Evolutionary conservation across 1,139 yeast species (phyloP), one percentile per base, ranked within the genome.

Genomic region (Taphrina communis): DNA sequence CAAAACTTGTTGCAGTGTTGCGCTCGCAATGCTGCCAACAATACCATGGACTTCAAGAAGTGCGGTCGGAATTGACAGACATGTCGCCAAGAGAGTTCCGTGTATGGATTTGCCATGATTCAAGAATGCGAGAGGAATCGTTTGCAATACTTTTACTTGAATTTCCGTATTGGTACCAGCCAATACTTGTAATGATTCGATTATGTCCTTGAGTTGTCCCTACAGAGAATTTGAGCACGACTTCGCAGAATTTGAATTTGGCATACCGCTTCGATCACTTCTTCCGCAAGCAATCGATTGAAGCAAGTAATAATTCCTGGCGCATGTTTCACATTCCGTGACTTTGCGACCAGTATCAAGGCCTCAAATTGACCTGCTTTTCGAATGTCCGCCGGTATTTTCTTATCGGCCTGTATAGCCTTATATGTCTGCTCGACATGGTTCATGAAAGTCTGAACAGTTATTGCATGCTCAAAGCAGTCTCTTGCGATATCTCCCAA

Each of bases 91-190:
- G 19, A n/a, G 36, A 9, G 55, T 19, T 4, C 61, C 67, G 3
- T 48, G 8, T 12, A 55, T 5, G 6, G 3, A 21, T 12, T 42
- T 14, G 8, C 36, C 38, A 7, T 39, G 41, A 25, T 17, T 25
- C 6, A 59, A 35, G 48, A 53, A 48, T 35, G 55, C 36, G 19
- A 63, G 56, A 6, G 67, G 67, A 5, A 63, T n/a, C n/a, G 52
- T 56, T 41, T 63, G 67, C 21, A 63, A n/a, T n/a, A 55, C 67
- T 21, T 63, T 63, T 8, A 63, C 53, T 25, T 63, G 61, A 7
- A 63, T 48, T 35, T 63, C 67, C 25, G 41, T 51, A 14, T 35
- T 36, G 31, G 42, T 35, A 4, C n/a, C 48, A 11, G 67, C 35
- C 19, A 63, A 19, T 12, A 39, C 61, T 35, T 53, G 38, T 21